Evolutionary conservation across 2,329 filamentous ascomycete genomes (phyloP), one percentile per base, ranked within the genome.

Genomic region (Microdochium nivale): DNA sequence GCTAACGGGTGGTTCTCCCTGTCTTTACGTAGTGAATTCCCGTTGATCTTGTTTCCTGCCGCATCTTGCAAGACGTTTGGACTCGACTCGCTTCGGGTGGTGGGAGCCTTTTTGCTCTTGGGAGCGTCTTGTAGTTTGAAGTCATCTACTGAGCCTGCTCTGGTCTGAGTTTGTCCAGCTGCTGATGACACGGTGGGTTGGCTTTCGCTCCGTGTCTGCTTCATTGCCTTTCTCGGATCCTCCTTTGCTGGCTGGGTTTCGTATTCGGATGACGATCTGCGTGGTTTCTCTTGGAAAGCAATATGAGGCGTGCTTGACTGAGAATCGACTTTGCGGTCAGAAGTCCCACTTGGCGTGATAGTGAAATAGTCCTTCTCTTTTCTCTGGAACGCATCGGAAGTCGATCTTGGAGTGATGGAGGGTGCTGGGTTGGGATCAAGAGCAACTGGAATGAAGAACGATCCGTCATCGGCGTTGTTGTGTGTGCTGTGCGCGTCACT

Each of bases 111-210:
- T 60, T 79, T 80, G 60, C 75, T 79, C 67, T 84, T 87, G 0
- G 90, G 88, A 1, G 87, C 88, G 48, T 95, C 89, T 62, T 92
- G 88, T 44, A 94, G 69, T 67, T 86, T 89, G 69, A 91, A 91
- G 25, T 83, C 82, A 13, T 88, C 84, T 16, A 57, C 61, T 2
- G 40, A 44, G 16, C 40, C 40, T 8, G 7, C 40, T 19, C 19
- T 44, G 23, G 55, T 54, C 32, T 37, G 25, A 7, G 40, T 7
- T 23, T 44, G 40, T 19, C 40, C 40, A 44, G 40, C 19, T 7
- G 40, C 23, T 23, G 40, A 23, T 23, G 40, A 23, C 9, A 44
- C 40, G 3, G 40, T 21, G 14, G 40, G 40, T 13, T 44, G 40
- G 19, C 40, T 44, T 13, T 44, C 40, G 40, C 40, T 44, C 21